Evolutionary conservation across 768 basidiomycete genomes (phyloP).

Genomic region (Lactarius indigo): DNA sequence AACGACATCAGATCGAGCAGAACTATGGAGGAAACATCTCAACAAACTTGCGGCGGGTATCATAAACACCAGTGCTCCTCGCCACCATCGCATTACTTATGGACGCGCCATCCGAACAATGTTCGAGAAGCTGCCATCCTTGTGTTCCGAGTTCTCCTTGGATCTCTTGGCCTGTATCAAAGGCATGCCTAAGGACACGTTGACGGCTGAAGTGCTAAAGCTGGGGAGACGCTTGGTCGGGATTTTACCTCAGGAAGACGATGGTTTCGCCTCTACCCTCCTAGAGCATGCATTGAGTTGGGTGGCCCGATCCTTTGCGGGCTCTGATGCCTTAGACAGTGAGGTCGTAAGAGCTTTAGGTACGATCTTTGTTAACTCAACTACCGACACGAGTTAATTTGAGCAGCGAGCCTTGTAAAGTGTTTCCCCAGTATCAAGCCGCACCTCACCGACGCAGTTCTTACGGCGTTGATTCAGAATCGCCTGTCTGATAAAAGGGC

Average conservation of each 20-base stretch:
- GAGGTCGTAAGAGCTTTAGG: slow-evolving; percentile 10
- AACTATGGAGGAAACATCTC: slow-evolving; percentile 25
- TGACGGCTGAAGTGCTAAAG: slow-evolving; percentile 3
- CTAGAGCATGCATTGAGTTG: slow-evolving; percentile 6
- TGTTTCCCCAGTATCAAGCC: slow-evolving; percentile 33
- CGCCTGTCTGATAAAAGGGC: slow-evolving; percentile 42
- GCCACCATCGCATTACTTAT: slow-evolving; percentile 12
- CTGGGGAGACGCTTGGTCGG: slow-evolving; percentile 5
- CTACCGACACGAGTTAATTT: not conserved
- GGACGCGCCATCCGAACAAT: slow-evolving; percentile 11
- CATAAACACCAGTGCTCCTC: slow-evolving; percentile 6
- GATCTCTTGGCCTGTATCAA: slow-evolving; percentile 10
- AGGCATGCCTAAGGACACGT: slow-evolving; percentile 5
- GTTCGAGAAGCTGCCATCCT: slow-evolving; percentile 6
- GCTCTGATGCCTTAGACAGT: slow-evolving; percentile 1
- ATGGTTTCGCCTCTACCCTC: slow-evolving; percentile 5
- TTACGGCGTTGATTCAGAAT: slow-evolving; percentile 60
- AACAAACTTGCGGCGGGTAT: slow-evolving; percentile 22
- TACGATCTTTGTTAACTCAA: not conserved
- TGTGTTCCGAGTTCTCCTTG: slow-evolving; percentile 14
- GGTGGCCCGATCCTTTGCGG: slow-evolving; percentile 15
- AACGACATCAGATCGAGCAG: not conserved
- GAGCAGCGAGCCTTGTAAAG: slow-evolving; percentile 26
- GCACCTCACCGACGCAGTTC: slow-evolving; percentile 67
- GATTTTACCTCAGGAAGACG: slow-evolving; percentile 10